Conservation (phyloP, 2,329 filamentous ascomycete genomes). For the Penicillium palitans region DNA sequence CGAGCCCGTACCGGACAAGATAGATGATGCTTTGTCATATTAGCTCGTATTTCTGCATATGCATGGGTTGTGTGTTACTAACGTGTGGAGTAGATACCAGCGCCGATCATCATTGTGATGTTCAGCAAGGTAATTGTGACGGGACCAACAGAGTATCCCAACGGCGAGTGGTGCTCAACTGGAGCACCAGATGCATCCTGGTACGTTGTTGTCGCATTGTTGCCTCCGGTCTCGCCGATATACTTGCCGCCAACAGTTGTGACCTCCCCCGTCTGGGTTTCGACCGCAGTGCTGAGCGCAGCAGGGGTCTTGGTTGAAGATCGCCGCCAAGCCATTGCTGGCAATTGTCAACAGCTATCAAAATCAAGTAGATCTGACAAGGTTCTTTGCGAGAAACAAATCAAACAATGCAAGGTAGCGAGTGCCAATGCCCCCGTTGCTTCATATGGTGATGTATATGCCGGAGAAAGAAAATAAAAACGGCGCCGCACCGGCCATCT, state of each 20-base stretch:
- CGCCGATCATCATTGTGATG: slow-evolving; percentile 63
- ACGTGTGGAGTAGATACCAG: slow-evolving; percentile 64
- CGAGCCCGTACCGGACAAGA: slow-evolving; percentile 60
- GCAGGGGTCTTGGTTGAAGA: not conserved
- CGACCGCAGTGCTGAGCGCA: not conserved
- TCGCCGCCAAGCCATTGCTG: not conserved
- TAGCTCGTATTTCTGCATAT: not conserved
- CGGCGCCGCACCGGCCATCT: not conserved
- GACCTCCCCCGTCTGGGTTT: not conserved
- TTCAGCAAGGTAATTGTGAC: slow-evolving; percentile 61
- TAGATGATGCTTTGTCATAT: slow-evolving; percentile 51
- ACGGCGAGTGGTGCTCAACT: slow-evolving; percentile 57
- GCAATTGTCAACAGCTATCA: not conserved
- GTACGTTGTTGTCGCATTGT: slow-evolving; percentile 53
- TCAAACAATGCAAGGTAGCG: not conserved
- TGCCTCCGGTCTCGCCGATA: slow-evolving; percentile 30
- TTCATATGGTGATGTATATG: not conserved
- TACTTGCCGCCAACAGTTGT: not conserved
- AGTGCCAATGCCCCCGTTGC: not conserved
- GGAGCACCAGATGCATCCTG: slow-evolving; percentile 64
- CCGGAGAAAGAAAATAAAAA: not conserved
- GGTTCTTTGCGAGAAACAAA: not conserved
- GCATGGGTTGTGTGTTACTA: slow-evolving; percentile 29
- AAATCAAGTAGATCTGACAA: not conserved
- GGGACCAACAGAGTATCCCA: slow-evolving; percentile 60